Percentiles rank a stretch among this genome's conserved stretches.
These are phyloP conservation scores for Lipomyces mesembrius DNA, from an alignment of 805 yeast species.

Conservation along the genomic window DNA sequence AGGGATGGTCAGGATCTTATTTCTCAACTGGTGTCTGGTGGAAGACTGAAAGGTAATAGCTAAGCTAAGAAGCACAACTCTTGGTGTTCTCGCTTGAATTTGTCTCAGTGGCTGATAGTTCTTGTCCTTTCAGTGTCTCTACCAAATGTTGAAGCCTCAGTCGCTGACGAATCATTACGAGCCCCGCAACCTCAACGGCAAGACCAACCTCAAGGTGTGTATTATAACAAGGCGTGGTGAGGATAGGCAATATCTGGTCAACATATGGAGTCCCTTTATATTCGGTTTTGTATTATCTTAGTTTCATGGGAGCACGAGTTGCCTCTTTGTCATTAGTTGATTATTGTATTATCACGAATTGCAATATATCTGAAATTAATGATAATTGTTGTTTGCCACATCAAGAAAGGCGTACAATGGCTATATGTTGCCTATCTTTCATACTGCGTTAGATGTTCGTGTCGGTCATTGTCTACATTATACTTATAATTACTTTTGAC, in stretches of 20 bases:
- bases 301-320: background rate
- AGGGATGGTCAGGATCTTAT: constrained; percentile 29
- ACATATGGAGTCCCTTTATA: constrained; percentile 1
- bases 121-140: constrained; percentile 13
- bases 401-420: background rate
- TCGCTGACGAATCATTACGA: constrained; percentile 11
- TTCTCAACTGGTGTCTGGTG: constrained; percentile 25
- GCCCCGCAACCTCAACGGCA: constrained; percentile 8
- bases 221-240: constrained; percentile 18
- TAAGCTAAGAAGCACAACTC: background rate
- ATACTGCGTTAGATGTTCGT: background rate
- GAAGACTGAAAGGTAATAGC: constrained; percentile 25
- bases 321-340: background rate
- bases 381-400: background rate
- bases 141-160: constrained; percentile 10
- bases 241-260: constrained; percentile 8
- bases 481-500: background rate
- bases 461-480: background rate
- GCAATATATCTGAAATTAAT: constrained; percentile 10
- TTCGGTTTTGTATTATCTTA: constrained; percentile 6
- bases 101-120: background rate
- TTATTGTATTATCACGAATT: constrained; percentile 6
- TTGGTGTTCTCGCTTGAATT: background rate
- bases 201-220: constrained; percentile 27
- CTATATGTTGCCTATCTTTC: constrained; percentile 3